Evolutionary conservation across 2,329 filamentous ascomycete genomes (phyloP).

Genomic region (Chaetomium sp.): DNA sequence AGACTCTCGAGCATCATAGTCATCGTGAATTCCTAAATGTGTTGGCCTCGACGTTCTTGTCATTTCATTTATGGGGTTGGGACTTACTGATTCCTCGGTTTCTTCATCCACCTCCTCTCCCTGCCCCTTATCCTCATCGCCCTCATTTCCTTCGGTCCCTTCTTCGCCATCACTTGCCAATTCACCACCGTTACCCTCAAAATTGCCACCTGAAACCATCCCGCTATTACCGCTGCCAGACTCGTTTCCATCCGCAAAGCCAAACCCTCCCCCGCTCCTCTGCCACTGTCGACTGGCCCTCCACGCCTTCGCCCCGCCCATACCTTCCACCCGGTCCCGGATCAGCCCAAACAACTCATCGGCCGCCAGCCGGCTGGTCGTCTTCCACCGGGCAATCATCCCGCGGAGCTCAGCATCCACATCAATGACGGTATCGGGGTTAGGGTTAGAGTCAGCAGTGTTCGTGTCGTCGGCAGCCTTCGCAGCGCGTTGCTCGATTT

Average conservation of each 20-base stretch:
- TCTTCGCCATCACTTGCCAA: slow-evolving; percentile 6
- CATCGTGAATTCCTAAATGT: slow-evolving; percentile 32
- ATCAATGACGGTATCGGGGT: too few relatives aligned
- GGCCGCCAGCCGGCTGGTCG: slow-evolving; percentile 54
- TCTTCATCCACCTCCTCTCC: slow-evolving; percentile 13
- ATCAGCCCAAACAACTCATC: slow-evolving; percentile 60
- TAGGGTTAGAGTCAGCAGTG: neutral
- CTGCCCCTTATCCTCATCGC: slow-evolving; percentile 6
- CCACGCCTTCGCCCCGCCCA: slow-evolving; percentile 30
- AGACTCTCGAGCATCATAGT: slow-evolving; percentile 33
- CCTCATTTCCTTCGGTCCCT: neutral
- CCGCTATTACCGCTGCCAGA: neutral
- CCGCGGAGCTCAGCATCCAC: slow-evolving; percentile 48
- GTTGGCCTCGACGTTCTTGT: neutral
- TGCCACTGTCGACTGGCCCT: slow-evolving; percentile 21
- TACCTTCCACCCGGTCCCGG: slow-evolving; percentile 48
- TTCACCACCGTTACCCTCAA: neutral
- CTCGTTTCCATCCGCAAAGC: neutral
- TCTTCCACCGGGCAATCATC: slow-evolving; percentile 55
- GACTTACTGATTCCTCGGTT: slow-evolving; percentile 13
- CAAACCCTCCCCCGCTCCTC: slow-evolving; percentile 10
- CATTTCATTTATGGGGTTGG: neutral
- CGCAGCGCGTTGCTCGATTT: slow-evolving; percentile 34
- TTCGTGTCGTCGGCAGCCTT: neutral
- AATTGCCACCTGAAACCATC: neutral